These are phyloP conservation scores for Cercophora newfieldiana DNA, from an alignment of 495 filamentous ascomycete species.

Conservation along the genomic window DNA sequence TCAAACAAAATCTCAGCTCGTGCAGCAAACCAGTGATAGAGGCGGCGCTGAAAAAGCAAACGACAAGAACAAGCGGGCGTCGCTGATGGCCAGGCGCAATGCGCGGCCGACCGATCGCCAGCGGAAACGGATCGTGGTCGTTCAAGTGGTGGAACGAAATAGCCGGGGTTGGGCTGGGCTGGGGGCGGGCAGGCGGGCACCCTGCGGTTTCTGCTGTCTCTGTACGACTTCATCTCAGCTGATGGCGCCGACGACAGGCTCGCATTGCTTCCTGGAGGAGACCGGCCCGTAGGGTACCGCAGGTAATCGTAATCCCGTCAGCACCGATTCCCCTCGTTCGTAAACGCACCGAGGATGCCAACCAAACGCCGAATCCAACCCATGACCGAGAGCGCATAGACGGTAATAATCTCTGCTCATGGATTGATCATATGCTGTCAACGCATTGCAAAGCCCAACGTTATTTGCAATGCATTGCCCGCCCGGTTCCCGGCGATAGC, in stretches of 20 bases:
- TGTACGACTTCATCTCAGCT: background rate
- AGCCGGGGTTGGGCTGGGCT: background rate
- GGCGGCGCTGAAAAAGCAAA: background rate
- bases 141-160: background rate
- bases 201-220: too few relatives aligned
- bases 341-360: background rate
- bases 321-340: background rate
- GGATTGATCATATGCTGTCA: background rate
- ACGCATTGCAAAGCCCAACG: too few relatives aligned
- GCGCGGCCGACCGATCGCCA: background rate
- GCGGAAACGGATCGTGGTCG: background rate
- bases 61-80: background rate
- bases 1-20: background rate
- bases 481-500: background rate
- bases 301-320: background rate
- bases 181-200: too few relatives aligned
- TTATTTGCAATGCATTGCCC: background rate
- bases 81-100: constrained; percentile 2
- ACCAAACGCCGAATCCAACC: background rate
- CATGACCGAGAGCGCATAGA: background rate
- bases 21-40: background rate
- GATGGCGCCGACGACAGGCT: background rate
- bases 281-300: background rate
- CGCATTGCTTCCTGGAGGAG: background rate
- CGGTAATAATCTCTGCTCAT: background rate